These are phyloP conservation scores for Rhizopogon sp. DNA, from an alignment of 768 basidiomycete species.

Conservation along the genomic window DNA sequence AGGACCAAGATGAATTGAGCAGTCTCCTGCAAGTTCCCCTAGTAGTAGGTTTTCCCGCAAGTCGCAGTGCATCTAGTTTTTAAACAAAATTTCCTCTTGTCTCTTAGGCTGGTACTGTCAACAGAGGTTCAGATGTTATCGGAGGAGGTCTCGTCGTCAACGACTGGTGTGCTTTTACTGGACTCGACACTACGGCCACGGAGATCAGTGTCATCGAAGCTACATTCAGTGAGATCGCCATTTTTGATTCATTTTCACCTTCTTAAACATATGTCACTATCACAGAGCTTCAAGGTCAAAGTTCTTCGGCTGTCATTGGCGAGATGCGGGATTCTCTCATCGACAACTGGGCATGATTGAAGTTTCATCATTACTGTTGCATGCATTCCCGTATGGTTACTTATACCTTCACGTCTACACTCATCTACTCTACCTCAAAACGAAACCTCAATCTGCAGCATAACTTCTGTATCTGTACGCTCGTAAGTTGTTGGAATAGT, in stretches of 20 bases:
- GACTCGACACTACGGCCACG: constrained; percentile 98
- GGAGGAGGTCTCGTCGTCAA: constrained; percentile 98
- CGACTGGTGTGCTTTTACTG: constrained; percentile 99
- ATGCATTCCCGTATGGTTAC: not conserved
- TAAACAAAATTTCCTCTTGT: constrained; percentile 3
- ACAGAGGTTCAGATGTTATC: constrained; percentile 96
- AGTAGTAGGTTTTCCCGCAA: constrained; percentile 57
- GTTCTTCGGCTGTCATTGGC: constrained; percentile 75
- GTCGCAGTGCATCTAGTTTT: not conserved
- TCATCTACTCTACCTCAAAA: not conserved
- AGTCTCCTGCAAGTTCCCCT: constrained; percentile 90
- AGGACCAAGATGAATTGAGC: constrained; percentile 96
- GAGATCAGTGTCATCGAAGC: constrained; percentile 99
- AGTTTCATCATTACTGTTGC: not conserved
- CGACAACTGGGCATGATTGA: constrained; percentile 81
- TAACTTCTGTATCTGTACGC: not conserved
- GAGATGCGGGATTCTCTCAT: constrained; percentile 91
- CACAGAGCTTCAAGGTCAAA: constrained; percentile 81
- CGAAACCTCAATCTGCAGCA: not conserved
- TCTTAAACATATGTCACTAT: constrained; percentile 3
- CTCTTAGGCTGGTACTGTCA: constrained; percentile 89
- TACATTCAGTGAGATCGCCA: constrained; percentile 75
- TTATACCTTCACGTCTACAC: not conserved
- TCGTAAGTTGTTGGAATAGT: not conserved
- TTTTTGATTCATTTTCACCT: not conserved